phyloP scores from a whole-genome alignment of 306 rosid genomes.

The Vigna trinervia region DNA sequence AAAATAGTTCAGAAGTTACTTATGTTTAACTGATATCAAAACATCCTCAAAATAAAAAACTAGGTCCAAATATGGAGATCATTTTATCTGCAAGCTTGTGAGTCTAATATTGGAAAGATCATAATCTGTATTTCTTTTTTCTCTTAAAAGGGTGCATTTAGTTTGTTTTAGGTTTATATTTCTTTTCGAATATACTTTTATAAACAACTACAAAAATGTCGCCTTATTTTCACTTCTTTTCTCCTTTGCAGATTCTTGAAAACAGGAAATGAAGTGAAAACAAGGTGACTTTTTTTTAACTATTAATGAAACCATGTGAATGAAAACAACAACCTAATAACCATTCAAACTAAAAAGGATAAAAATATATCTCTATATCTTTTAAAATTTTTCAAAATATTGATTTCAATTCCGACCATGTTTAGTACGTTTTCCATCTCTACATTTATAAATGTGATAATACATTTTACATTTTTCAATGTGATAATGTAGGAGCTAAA shows the following conservation, averaged over 20 bases:
- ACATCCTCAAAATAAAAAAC: constrained; percentile 8
- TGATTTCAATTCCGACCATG: neutral
- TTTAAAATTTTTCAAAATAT: too few relatives aligned
- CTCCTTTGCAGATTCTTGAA: constrained; percentile 8
- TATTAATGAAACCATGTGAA: neutral
- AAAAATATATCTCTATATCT: neutral
- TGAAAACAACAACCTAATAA: neutral
- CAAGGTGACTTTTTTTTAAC: neutral
- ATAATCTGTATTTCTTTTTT: neutral
- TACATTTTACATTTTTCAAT: too few relatives aligned
- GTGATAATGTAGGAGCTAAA: too few relatives aligned
- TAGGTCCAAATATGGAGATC: neutral
- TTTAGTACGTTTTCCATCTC: too few relatives aligned
- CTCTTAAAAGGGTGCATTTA: neutral
- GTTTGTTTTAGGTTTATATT: neutral
- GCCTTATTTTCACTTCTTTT: neutral
- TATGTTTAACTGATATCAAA: neutral
- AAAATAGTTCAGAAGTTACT: neutral
- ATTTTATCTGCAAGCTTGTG: constrained; percentile 1
- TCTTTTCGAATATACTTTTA: neutral
- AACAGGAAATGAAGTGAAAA: constrained; percentile 6
- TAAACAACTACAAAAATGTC: neutral
- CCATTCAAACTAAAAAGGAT: neutral
- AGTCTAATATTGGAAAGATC: constrained; percentile 1
- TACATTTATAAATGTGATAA: too few relatives aligned